Percentiles rank a stretch among this genome's conserved stretches.
Evolutionary conservation across 306 rosid species (phyloP).

Genomic region (Casuarina glauca): DNA sequence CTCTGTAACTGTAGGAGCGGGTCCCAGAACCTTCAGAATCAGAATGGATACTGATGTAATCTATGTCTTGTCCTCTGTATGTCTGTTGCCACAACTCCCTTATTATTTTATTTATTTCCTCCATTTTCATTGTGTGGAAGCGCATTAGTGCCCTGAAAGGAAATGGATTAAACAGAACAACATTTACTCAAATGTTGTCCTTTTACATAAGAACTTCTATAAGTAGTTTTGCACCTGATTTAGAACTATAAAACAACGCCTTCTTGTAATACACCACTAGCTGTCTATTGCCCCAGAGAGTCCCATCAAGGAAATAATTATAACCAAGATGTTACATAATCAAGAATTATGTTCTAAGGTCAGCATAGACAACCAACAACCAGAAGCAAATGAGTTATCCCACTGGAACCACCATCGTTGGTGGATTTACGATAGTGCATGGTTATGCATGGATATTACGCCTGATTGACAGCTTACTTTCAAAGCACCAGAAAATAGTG

Average conservation of each 20-base stretch:
- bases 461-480: neutral
- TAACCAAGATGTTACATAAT: neutral
- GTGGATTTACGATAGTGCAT: neutral
- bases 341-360: neutral
- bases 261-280: neutral
- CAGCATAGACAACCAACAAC: neutral
- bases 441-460: neutral
- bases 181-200: neutral
- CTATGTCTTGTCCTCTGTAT: conserved; percentile 96
- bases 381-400: neutral
- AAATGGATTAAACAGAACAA: conserved; percentile 25
- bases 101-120: conserved; percentile 95
- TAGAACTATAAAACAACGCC: neutral
- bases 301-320: neutral
- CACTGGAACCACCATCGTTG: neutral
- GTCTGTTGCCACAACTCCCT: conserved; percentile 98
- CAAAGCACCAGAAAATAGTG: neutral
- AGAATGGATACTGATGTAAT: conserved; percentile 85
- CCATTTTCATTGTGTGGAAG: conserved; percentile 97
- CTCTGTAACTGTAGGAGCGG: conserved; percentile 97
- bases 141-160: conserved; percentile 89
- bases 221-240: neutral
- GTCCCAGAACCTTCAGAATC: conserved; percentile 97
- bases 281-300: neutral
- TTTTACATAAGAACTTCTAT: neutral